Conservation (phyloP, 768 basidiomycete genomes). For the Leucosporidium yakuticum region DNA sequence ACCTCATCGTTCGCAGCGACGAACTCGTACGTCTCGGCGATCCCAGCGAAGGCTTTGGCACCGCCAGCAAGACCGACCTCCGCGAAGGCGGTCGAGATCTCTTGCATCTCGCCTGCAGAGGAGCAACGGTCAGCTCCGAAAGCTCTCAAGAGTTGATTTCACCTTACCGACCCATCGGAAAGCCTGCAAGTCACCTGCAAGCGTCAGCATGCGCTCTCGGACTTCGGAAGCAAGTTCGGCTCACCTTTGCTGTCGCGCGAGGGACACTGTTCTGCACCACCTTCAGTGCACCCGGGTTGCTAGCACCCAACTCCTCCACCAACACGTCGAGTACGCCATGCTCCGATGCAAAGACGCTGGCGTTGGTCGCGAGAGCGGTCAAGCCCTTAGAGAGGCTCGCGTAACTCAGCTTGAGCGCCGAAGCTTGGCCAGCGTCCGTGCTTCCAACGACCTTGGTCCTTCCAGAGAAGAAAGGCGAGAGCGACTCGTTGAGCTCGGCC, state of each 20-base stretch:
- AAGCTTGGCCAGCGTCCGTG: not conserved
- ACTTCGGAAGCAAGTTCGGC: not conserved
- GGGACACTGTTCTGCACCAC: not conserved
- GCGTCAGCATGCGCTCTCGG: too few relatives aligned
- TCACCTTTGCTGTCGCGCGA: not conserved
- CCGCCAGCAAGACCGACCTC: not conserved
- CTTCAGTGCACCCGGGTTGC: not conserved
- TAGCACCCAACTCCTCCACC: not conserved
- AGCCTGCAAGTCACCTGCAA: not conserved
- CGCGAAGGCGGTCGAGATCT: not conserved
- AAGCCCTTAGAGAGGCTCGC: not conserved
- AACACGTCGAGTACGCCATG: not conserved
- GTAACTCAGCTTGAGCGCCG: conserved; percentile 1
- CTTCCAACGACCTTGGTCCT: not conserved
- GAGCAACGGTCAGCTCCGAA: too few relatives aligned
- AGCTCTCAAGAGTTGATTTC: too few relatives aligned
- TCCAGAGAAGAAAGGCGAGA: not conserved
- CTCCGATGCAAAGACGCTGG: not conserved
- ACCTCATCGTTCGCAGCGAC: not conserved
- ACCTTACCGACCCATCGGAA: conserved; percentile 10
- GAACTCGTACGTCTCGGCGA: not conserved
- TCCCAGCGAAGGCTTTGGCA: not conserved
- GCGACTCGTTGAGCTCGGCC: not conserved
- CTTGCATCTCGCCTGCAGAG: conserved; percentile 8
- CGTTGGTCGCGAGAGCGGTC: not conserved